phyloP scores from a whole-genome alignment of 176 grass and related monocot genomes.

The Saccharum officinarum region DNA sequence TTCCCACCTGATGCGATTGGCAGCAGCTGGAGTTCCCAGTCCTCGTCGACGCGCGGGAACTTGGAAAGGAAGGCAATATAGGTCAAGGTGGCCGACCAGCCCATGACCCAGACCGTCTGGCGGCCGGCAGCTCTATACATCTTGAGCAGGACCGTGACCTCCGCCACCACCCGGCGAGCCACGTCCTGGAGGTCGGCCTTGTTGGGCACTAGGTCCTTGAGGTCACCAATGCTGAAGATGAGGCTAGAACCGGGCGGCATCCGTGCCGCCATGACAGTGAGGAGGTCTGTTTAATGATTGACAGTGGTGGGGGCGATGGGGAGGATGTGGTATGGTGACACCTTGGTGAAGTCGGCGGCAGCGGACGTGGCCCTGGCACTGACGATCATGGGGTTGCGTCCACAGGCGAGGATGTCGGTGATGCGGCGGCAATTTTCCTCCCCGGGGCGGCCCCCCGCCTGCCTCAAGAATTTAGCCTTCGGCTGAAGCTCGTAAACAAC shows the following conservation, averaged over 20 bases:
- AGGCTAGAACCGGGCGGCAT: constrained; percentile 18
- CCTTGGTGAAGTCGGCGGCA: constrained; percentile 46
- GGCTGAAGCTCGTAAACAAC: too few relatives aligned
- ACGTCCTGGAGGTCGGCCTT: constrained; percentile 39
- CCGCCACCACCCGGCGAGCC: constrained; percentile 47
- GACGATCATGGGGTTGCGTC: constrained; percentile 86
- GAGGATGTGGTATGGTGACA: constrained; percentile 53
- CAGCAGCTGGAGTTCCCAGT: too few relatives aligned
- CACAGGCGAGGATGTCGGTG: constrained; percentile 68
- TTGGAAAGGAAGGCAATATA: too few relatives aligned
- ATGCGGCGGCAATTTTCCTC: constrained; percentile 67
- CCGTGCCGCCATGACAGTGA: too few relatives aligned
- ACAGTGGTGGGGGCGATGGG: too few relatives aligned
- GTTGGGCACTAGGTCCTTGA: constrained; percentile 66
- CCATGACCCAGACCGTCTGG: too few relatives aligned
- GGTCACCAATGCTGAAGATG: constrained; percentile 76
- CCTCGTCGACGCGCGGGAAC: too few relatives aligned
- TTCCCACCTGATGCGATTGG: too few relatives aligned
- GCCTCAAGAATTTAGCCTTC: too few relatives aligned
- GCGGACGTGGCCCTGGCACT: constrained; percentile 71
- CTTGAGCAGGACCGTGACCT: constrained; percentile 86
- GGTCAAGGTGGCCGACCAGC: too few relatives aligned
- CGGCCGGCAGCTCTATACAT: too few relatives aligned
- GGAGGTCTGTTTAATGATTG: too few relatives aligned
- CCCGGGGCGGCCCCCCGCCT: constrained; percentile 31